Percentiles rank a stretch among this genome's conserved stretches.
phyloP scores from a whole-genome alignment of 257 asterid species.

The Plectranthus barbatus region DNA sequence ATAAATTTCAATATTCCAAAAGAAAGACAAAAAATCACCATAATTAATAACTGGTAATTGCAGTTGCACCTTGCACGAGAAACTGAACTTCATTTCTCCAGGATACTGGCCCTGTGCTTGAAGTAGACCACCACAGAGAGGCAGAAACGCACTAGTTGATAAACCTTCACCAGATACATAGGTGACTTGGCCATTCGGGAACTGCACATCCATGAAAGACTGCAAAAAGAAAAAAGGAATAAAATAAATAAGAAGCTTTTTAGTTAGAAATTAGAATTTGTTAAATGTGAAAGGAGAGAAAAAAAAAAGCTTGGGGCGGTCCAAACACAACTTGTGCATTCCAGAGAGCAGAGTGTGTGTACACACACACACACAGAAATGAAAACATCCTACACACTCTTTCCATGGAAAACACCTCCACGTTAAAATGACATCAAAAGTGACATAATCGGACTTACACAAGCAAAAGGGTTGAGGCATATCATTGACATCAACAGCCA shows the following conservation, averaged over 20 bases:
- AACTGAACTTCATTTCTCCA: slow-evolving; percentile 92
- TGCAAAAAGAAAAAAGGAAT: slow-evolving; percentile 19
- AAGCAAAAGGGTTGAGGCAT: slow-evolving; percentile 83
- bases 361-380: neutral
- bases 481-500: slow-evolving; percentile 98
- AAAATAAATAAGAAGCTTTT: neutral
- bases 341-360: neutral
- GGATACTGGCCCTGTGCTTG: slow-evolving; percentile 99
- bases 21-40: neutral
- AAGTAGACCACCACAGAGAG: slow-evolving; percentile 80
- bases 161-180: slow-evolving; percentile 91
- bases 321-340: neutral
- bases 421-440: neutral
- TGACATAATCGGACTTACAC: slow-evolving; percentile 49
- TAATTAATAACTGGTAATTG: neutral
- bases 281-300: neutral
- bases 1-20: slow-evolving; percentile 10
- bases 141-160: slow-evolving; percentile 83
- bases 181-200: slow-evolving; percentile 93
- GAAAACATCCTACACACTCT: neutral
- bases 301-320: neutral
- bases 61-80: slow-evolving; percentile 80
- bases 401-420: neutral
- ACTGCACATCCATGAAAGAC: slow-evolving; percentile 99
- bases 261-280: neutral